These are phyloP conservation scores for Brettanomyces anomalus DNA, from an alignment of 805 yeast genomes.

Conservation along the genomic window DNA sequence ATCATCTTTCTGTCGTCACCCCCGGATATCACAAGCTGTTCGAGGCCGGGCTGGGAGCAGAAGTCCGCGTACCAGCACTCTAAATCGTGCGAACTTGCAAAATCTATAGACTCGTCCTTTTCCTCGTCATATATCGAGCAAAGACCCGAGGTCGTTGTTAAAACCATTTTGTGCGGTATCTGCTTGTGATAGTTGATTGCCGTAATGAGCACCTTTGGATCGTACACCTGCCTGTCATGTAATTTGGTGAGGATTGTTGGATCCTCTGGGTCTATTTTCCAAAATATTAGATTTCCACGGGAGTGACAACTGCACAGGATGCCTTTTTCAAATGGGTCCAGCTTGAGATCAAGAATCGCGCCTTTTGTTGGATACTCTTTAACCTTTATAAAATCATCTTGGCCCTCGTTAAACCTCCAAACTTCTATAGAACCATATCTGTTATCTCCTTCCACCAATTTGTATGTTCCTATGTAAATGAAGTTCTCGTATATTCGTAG, in stretches of 20 bases:
- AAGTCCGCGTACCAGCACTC: constrained; percentile 89
- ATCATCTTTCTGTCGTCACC: constrained; percentile 80
- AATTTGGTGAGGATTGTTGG: constrained; percentile 13
- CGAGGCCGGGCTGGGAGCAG: constrained; percentile 44
- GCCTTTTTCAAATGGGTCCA: constrained; percentile 43
- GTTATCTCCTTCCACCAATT: constrained; percentile 48
- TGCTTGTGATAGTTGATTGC: constrained; percentile 51
- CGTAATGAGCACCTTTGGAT: constrained; percentile 44
- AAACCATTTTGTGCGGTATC: constrained; percentile 28
- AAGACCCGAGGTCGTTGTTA: constrained; percentile 66
- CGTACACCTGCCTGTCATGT: constrained; percentile 37
- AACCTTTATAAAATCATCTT: constrained; percentile 1
- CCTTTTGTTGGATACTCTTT: constrained; percentile 21
- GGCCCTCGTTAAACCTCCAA: constrained; percentile 19
- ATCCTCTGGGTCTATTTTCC: constrained; percentile 35
- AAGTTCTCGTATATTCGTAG: constrained; percentile 34
- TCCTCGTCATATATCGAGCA: constrained; percentile 34
- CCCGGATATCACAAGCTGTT: constrained; percentile 65
- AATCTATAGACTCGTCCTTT: constrained; percentile 6
- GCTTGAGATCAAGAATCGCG: constrained; percentile 73
- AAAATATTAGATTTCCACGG: constrained; percentile 61
- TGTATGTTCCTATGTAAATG: constrained; percentile 72
- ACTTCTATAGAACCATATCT: constrained; percentile 58
- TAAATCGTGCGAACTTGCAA: constrained; percentile 44
- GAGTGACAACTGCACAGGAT: constrained; percentile 64